These are phyloP conservation scores for Lathyrus oleraceus DNA, from an alignment of 306 rosid genomes.

Conservation along the genomic window DNA sequence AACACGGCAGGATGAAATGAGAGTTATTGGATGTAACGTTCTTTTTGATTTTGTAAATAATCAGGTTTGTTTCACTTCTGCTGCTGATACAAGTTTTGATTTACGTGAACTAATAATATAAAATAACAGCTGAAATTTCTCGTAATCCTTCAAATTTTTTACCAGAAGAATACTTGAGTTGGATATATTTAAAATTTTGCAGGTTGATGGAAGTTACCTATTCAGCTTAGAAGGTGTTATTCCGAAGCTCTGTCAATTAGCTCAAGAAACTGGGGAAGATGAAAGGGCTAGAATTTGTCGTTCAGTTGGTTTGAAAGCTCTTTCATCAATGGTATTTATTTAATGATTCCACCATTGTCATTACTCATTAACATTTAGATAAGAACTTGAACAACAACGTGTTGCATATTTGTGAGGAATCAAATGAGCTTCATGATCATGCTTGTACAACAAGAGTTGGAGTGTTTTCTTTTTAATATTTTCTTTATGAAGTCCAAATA, in stretches of 20 bases:
- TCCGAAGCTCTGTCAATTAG: constrained; percentile 82
- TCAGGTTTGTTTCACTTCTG: constrained; percentile 60
- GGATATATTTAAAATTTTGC: constrained; percentile 35
- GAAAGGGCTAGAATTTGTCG: constrained; percentile 55
- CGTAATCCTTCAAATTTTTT: constrained; percentile 6
- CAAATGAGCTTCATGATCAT: no score
- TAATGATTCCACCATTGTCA: constrained; percentile 27
- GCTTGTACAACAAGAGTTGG: no score
- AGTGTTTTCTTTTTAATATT: no score
- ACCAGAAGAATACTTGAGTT: constrained; percentile 14
- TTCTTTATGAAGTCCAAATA: no score
- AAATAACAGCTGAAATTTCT: constrained; percentile 17
- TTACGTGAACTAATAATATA: constrained; percentile 13
- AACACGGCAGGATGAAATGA: constrained; percentile 83
- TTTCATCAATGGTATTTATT: constrained; percentile 82
- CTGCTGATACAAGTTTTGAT: constrained; percentile 5
- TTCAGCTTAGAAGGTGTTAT: constrained; percentile 80
- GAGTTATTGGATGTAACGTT: constrained; percentile 79
- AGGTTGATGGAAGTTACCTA: constrained; percentile 78
- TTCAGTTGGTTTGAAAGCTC: constrained; percentile 77
- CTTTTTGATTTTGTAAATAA: constrained; percentile 86
- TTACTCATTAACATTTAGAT: constrained; percentile 27
- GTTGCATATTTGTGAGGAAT: constrained; percentile 9
- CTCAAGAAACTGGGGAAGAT: constrained; percentile 81
- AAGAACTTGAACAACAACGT: neutral